These are phyloP conservation scores for Nasturtium officinale DNA, from an alignment of 345 rosid genomes.

Conservation along the genomic window DNA sequence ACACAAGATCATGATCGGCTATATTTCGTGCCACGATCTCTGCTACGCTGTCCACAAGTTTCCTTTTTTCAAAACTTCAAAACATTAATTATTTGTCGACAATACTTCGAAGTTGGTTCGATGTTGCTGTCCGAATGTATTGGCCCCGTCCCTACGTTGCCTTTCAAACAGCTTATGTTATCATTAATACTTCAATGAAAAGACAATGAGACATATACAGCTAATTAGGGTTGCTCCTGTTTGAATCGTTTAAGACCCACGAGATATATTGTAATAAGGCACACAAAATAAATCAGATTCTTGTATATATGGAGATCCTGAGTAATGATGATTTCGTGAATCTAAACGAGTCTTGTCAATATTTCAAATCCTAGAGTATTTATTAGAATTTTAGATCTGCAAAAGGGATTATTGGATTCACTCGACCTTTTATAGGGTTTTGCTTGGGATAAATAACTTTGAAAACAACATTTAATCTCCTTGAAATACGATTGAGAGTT, in stretches of 20 bases:
- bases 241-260: conserved; percentile 29
- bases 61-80: not conserved
- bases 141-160: conserved; percentile 44
- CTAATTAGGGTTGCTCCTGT: conserved; percentile 35
- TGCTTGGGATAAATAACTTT: not conserved
- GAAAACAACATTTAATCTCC: conserved; percentile 9
- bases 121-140: conserved; percentile 45
- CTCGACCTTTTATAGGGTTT: not conserved
- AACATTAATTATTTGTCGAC: conserved; percentile 25
- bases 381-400: not conserved
- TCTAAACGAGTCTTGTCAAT: conserved; percentile 20
- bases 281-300: conserved; percentile 18
- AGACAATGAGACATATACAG: conserved; percentile 45
- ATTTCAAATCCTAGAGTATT: not conserved
- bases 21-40: conserved; percentile 43
- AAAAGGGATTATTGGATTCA: conserved; percentile 23
- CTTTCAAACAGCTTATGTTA: conserved; percentile 34
- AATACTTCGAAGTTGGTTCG: conserved; percentile 41
- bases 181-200: conserved; percentile 39
- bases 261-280: conserved; percentile 14
- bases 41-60: conserved; percentile 40
- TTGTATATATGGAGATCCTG: conserved; percentile 16
- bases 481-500: conserved; percentile 9
- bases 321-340: conserved; percentile 6
- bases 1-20: conserved; percentile 33